phyloP scores from a whole-genome alignment of 306 rosid species.

The Biancaea sappan region DNA sequence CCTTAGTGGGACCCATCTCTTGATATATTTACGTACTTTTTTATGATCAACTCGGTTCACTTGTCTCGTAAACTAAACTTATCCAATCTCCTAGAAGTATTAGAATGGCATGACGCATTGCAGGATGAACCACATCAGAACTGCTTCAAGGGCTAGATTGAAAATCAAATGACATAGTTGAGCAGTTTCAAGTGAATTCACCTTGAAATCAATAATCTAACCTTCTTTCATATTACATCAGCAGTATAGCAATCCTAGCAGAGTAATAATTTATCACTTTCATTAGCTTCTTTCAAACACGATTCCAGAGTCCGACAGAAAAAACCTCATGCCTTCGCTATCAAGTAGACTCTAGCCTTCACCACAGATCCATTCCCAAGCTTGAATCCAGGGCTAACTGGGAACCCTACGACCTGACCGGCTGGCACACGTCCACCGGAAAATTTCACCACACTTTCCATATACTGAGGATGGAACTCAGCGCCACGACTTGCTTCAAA shows the following conservation, averaged over 20 bases:
- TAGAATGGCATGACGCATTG: neutral
- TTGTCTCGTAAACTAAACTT: neutral
- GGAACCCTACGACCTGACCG: conserved; percentile 79
- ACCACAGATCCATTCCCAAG: conserved; percentile 80
- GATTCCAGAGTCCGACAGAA: neutral
- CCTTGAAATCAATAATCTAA: conserved; percentile 26
- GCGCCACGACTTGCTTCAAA: conserved; percentile 93
- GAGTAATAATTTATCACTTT: conserved; percentile 16
- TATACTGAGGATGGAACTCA: conserved; percentile 72
- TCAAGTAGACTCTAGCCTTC: conserved; percentile 80
- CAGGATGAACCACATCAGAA: conserved; percentile 12
- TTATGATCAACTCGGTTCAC: neutral
- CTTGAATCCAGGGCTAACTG: conserved; percentile 92
- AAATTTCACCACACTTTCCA: conserved; percentile 82
- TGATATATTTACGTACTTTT: neutral
- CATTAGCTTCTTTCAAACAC: neutral
- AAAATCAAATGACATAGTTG: conserved; percentile 14
- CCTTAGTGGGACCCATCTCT: neutral
- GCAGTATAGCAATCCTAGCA: conserved; percentile 10
- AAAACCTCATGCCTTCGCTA: conserved; percentile 47
- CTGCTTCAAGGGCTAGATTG: conserved; percentile 22
- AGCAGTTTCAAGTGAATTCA: conserved; percentile 20
- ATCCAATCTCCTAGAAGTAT: neutral
- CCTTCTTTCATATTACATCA: conserved; percentile 31
- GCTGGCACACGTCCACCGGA: conserved; percentile 62